Conservation (phyloP, 106 monocot species). For the Hemerocallis citrina region DNA sequence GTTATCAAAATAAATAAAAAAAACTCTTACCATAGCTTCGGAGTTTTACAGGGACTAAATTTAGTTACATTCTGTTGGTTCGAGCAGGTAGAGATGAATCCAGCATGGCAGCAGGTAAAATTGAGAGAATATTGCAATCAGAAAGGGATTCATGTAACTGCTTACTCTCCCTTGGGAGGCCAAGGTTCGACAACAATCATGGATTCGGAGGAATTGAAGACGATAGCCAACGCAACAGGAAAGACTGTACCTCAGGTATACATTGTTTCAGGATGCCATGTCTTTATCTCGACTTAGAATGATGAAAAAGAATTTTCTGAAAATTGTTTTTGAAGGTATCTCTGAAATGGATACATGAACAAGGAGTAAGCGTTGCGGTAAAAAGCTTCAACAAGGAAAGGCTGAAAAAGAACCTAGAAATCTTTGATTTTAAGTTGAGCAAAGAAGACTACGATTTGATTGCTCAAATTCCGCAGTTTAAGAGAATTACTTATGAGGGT, state of each 20-base stretch:
- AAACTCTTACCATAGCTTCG: too few relatives aligned
- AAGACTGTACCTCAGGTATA: slow-evolving; percentile 39
- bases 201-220: slow-evolving; percentile 17
- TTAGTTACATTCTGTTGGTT: too few relatives aligned
- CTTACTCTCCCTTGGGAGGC: slow-evolving; percentile 43
- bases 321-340: slow-evolving; percentile 14
- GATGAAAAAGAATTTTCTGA: too few relatives aligned
- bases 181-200: not conserved
- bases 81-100: slow-evolving; percentile 50
- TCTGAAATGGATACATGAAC: slow-evolving; percentile 34
- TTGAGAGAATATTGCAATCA: slow-evolving; percentile 27
- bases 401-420: slow-evolving; percentile 7
- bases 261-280: too few relatives aligned
- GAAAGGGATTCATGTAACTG: slow-evolving; percentile 37
- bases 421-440: too few relatives aligned
- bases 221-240: slow-evolving; percentile 29
- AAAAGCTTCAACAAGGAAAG: slow-evolving; percentile 49
- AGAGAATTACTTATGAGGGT: too few relatives aligned
- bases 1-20: too few relatives aligned
- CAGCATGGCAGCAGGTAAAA: slow-evolving; percentile 39
- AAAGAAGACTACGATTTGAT: too few relatives aligned
- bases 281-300: too few relatives aligned
- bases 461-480: too few relatives aligned
- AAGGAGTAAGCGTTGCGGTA: slow-evolving; percentile 33
- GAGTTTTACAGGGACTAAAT: too few relatives aligned